These are phyloP conservation scores for Phytophthora hibernalis DNA, from an alignment of 352 stramenopile species.

Conservation along the genomic window DNA sequence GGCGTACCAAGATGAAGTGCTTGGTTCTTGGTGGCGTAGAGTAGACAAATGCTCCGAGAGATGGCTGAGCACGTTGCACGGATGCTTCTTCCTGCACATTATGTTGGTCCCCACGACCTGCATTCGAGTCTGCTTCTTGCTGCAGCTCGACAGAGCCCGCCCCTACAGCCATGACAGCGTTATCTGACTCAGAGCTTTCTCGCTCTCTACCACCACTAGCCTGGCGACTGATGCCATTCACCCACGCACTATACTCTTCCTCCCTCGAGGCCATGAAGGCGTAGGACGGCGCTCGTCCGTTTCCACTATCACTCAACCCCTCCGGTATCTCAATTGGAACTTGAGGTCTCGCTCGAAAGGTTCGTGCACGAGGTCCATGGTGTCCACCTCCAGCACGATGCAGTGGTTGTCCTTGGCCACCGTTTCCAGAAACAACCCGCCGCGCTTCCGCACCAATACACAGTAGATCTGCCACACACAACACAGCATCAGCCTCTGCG, in stretches of 20 bases:
- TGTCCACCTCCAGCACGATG: conserved; percentile 43
- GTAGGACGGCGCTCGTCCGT: conserved; percentile 35
- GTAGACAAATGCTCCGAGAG: conserved; percentile 57
- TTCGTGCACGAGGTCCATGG: conserved; percentile 50
- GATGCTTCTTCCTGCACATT: conserved; percentile 2
- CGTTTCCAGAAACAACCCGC: conserved; percentile 47
- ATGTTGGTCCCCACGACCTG: neutral
- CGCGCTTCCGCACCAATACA: conserved; percentile 45
- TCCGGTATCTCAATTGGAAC: conserved; percentile 45
- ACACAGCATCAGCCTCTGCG: conserved; percentile 20
- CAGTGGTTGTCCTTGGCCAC: conserved; percentile 45
- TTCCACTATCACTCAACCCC: conserved; percentile 7
- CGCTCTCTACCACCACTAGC: neutral
- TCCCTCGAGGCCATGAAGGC: conserved; percentile 41
- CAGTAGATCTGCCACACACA: conserved; percentile 53
- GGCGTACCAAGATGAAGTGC: conserved; percentile 79
- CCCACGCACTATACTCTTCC: conserved; percentile 43
- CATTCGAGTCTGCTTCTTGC: conserved; percentile 1
- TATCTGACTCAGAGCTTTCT: conserved; percentile 7
- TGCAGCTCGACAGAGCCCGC: neutral
- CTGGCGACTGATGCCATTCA: conserved; percentile 39
- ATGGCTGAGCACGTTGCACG: conserved; percentile 25
- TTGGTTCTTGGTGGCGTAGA: conserved; percentile 64
- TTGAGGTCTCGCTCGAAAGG: conserved; percentile 43
- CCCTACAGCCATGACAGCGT: neutral